Conservation (phyloP, 495 filamentous ascomycete species). For the Apodospora peruviana region DNA sequence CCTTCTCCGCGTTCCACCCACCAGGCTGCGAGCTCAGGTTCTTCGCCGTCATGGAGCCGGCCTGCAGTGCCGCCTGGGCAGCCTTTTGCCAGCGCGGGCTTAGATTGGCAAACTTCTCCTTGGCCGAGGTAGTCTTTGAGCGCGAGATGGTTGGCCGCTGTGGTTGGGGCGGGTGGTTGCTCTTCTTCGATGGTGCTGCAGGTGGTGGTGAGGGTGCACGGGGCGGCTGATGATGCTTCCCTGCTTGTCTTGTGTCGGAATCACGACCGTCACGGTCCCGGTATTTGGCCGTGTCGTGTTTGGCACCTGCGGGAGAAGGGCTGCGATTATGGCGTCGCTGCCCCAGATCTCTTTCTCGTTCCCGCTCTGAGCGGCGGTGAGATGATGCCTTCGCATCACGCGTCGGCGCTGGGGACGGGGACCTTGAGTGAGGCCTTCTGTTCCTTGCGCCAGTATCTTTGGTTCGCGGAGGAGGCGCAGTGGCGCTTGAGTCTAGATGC, state of each 20-base stretch:
- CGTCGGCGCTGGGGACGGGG: not conserved
- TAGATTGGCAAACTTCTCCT: constrained; percentile 4
- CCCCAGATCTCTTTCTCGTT: not conserved
- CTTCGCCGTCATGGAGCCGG: constrained; percentile 33
- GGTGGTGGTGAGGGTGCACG: not conserved
- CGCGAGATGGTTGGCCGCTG: constrained; percentile 6
- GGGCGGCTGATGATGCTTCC: no score
- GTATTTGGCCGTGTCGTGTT: not conserved
- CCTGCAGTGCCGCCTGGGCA: constrained; percentile 33
- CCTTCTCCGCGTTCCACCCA: constrained; percentile 34
- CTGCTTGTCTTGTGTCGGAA: no score
- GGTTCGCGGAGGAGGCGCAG: not conserved
- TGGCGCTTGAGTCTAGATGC: not conserved
- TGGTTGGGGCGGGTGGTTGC: not conserved
- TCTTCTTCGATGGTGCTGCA: not conserved
- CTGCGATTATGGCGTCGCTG: not conserved
- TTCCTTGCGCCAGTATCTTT: no score
- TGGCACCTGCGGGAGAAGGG: not conserved
- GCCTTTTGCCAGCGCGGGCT: constrained; percentile 26
- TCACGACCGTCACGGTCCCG: not conserved
- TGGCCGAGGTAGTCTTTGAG: constrained; percentile 16
- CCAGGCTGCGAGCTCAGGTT: constrained; percentile 33
- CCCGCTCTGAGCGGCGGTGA: no score
- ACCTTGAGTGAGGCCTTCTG: not conserved
- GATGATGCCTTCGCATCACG: no score